Conservation (phyloP, 1,139 yeast genomes). For the Zhuliangozyma parablackwelliae region DNA sequence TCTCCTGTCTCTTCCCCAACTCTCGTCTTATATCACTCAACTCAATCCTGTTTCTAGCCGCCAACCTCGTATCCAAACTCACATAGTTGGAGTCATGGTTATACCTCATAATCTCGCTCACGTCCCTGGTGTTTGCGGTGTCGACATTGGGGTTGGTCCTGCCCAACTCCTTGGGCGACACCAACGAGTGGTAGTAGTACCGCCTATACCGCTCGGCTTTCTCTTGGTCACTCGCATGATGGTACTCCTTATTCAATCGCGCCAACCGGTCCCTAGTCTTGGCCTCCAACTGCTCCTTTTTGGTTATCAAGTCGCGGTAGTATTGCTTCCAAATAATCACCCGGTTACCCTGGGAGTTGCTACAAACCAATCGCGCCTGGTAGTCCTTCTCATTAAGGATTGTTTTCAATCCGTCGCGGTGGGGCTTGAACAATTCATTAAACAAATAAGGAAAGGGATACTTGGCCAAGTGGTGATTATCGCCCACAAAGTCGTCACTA, state of each 20-base stretch:
- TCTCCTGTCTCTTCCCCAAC: slow-evolving; percentile 3
- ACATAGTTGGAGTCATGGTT: slow-evolving; percentile 27
- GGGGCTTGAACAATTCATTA: slow-evolving; percentile 21
- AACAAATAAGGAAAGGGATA: slow-evolving; percentile 32
- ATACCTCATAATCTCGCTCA: slow-evolving; percentile 6
- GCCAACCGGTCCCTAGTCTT: slow-evolving; percentile 21
- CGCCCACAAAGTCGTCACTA: slow-evolving; percentile 5
- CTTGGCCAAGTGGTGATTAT: slow-evolving; percentile 8
- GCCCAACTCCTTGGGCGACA: slow-evolving; percentile 17
- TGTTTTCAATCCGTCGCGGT: slow-evolving; percentile 20
- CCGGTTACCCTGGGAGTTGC: slow-evolving; percentile 22
- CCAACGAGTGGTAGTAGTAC: slow-evolving; percentile 29
- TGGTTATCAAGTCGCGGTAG: slow-evolving; percentile 17
- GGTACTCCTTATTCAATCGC: slow-evolving; percentile 23
- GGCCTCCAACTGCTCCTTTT: slow-evolving; percentile 20
- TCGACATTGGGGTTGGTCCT: slow-evolving; percentile 5
- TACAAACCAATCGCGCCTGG: slow-evolving; percentile 21
- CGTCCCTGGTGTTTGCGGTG: slow-evolving; percentile 5
- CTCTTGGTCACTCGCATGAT: slow-evolving; percentile 16
- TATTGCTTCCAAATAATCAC: slow-evolving; percentile 34
- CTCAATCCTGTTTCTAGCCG: slow-evolving; percentile 31
- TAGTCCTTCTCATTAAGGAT: slow-evolving; percentile 28
- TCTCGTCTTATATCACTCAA: slow-evolving; percentile 23
- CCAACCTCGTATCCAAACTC: slow-evolving; percentile 18
- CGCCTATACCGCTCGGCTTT: slow-evolving; percentile 13